Evolutionary conservation across 1,284 basidiomycete species (phyloP).

Genomic region (Termitomyces sp.): DNA sequence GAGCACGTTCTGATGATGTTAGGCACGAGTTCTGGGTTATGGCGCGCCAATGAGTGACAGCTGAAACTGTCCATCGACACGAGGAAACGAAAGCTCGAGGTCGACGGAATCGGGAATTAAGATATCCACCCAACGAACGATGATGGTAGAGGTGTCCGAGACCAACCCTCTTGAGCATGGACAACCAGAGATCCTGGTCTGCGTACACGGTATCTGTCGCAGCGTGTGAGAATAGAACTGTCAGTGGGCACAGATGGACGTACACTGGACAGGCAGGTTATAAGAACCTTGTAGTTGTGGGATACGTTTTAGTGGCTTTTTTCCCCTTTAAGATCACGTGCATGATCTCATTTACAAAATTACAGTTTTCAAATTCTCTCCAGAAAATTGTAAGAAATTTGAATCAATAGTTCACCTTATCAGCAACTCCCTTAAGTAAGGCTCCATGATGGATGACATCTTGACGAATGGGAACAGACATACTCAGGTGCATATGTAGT

Average conservation of each 20-base stretch:
- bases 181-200: conserved; percentile 43
- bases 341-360: too few species aligned
- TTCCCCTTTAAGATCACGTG: neutral
- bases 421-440: too few species aligned
- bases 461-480: too few species aligned
- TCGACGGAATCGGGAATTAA: conserved; percentile 14
- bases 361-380: too few species aligned
- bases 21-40: neutral
- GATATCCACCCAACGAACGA: conserved; percentile 12
- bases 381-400: too few species aligned
- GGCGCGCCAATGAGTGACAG: neutral
- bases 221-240: neutral
- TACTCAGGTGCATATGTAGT: too few species aligned
- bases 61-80: conserved; percentile 14
- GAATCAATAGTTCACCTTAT: too few species aligned
- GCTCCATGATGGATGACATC: too few species aligned
- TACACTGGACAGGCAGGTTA: conserved; percentile 1
- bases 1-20: neutral
- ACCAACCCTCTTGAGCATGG: conserved; percentile 64
- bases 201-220: conserved; percentile 10
- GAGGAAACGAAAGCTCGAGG: conserved; percentile 13
- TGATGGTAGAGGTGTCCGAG: conserved; percentile 42
- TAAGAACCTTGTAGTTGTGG: neutral
- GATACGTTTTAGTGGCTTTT: neutral
- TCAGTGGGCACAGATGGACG: neutral